phyloP scores from a whole-genome alignment of 2,329 filamentous ascomycete genomes.

The Metarhizium sp. region DNA sequence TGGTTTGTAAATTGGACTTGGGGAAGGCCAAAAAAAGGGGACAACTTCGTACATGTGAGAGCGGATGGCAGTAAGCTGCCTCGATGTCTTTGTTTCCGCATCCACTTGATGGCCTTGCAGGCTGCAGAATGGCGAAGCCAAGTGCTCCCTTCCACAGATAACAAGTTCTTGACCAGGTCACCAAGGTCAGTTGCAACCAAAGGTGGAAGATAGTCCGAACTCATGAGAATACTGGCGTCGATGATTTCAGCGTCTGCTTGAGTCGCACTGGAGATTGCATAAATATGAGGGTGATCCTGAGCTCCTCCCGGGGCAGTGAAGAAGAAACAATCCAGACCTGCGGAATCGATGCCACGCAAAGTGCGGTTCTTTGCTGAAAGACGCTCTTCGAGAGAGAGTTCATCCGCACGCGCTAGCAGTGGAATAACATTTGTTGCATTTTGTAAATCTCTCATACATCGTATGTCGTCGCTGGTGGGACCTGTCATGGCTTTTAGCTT shows the following conservation, averaged over 20 bases:
- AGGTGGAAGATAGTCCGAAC: slow-evolving; percentile 77
- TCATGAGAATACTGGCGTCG: slow-evolving; percentile 92
- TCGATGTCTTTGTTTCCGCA: slow-evolving; percentile 25
- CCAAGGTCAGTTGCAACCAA: slow-evolving; percentile 66
- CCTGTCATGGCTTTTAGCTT: slow-evolving; percentile 18
- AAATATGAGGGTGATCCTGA: slow-evolving; percentile 39
- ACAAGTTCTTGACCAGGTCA: slow-evolving; percentile 61
- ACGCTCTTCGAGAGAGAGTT: slow-evolving; percentile 49
- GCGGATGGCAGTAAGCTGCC: slow-evolving; percentile 7
- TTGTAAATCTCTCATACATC: slow-evolving; percentile 61
- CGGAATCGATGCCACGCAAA: slow-evolving; percentile 42
- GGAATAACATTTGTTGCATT: slow-evolving; percentile 77
- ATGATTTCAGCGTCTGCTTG: slow-evolving; percentile 70
- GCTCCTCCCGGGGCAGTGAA: slow-evolving; percentile 38
- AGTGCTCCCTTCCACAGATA: slow-evolving; percentile 67
- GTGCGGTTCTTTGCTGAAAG: slow-evolving; percentile 51
- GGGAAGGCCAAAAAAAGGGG: neutral
- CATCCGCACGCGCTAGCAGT: slow-evolving; percentile 69
- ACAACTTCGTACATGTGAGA: neutral
- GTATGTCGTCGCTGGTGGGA: slow-evolving; percentile 43
- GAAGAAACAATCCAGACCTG: slow-evolving; percentile 54
- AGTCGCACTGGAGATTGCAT: slow-evolving; percentile 67
- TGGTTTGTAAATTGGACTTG: neutral
- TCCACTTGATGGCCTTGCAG: slow-evolving; percentile 71
- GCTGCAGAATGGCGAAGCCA: slow-evolving; percentile 78